A percentile compares a stretch with the other conserved stretches of the same genome.
Evolutionary conservation across 495 filamentous ascomycete species (phyloP).

Genomic region (Opeltia flavorubescens): DNA sequence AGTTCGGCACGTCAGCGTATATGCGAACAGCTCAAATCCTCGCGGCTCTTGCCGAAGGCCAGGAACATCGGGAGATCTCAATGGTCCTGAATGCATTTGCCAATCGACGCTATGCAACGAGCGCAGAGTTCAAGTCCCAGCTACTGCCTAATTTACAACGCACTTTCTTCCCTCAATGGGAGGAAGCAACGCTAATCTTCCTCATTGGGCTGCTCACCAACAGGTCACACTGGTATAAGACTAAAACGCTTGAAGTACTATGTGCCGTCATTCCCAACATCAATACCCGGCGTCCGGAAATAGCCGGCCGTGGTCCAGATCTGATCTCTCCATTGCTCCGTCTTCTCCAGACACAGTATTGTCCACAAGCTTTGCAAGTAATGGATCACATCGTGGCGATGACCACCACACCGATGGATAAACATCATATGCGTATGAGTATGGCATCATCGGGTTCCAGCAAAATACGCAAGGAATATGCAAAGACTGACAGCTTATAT

Average conservation of each 20-base stretch:
- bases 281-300: conserved; percentile 84
- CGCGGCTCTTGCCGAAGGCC: conserved; percentile 54
- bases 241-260: conserved; percentile 82
- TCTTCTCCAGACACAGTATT: conserved; percentile 84
- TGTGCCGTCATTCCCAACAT: conserved; percentile 76
- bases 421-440: conserved; percentile 90
- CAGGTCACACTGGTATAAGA: conserved; percentile 70
- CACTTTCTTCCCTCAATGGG: conserved; percentile 68
- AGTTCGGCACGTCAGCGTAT: conserved; percentile 36
- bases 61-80: conserved; percentile 42
- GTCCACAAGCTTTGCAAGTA: conserved; percentile 77
- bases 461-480: conserved; percentile 82
- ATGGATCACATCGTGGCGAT: conserved; percentile 91
- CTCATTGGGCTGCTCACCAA: conserved; percentile 88
- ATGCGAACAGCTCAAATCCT: conserved; percentile 52
- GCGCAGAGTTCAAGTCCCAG: conserved; percentile 63
- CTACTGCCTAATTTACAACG: conserved; percentile 62
- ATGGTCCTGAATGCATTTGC: conserved; percentile 56
- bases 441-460: conserved; percentile 75
- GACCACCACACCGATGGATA: conserved; percentile 82
- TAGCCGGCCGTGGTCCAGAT: conserved; percentile 84
- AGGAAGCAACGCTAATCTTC: conserved; percentile 75
- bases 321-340: conserved; percentile 86
- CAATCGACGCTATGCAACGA: conserved; percentile 49
- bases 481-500: conserved; percentile 84